Evolutionary conservation across 129 eudicot species (phyloP), one percentile per base, ranked within the genome.

Genomic region (Artemisia annua): DNA sequence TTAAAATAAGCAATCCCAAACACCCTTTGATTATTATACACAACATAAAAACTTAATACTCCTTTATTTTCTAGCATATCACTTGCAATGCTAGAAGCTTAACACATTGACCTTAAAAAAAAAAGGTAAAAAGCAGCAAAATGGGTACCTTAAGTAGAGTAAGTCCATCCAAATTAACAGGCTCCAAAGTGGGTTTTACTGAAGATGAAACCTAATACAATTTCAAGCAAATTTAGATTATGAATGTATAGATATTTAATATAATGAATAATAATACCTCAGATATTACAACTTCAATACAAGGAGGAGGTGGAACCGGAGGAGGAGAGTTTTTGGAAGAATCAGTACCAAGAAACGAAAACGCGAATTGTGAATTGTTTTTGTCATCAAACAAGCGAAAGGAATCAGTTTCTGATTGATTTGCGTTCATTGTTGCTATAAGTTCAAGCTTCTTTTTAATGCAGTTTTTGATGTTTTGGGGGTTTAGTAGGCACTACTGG

Each of bases 291-390:
- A 94, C 84, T 84, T 94, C 98, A 16, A 86, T 19, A 72, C 86
- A 94, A 75, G 98, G 97, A 71, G 98, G 98, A 70, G 98, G 98
- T 3, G 91, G 95, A 66, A 90, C 84, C 15, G 91, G 89, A 7
- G 75, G 84, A 4, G 91, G 78, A 13, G 87, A 78, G 17, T 74
- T 82, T 50, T 85, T 81, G 13, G 85, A 78, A 19, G 83, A 74
- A 63, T 85, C 87, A 18, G 5, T 4, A 39, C 86, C 96, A 15
- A 87, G 74, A 80, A 86, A 86, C 4, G 91, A 85, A 63, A 83
- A 79, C 57, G 84, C 96, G 52, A 79, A 49, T 71, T 81, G 74
- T 53, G 87, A 32, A 13, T 79, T 89, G 61, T 75, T 87, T 32
- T 82, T 88, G 26, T 82, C 92, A 0, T 76, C 17, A 77, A 86